Percentiles rank a stretch among this genome's conserved stretches.
Evolutionary conservation across 1,139 yeast genomes (phyloP).

Genomic region (Pichia sp.): DNA sequence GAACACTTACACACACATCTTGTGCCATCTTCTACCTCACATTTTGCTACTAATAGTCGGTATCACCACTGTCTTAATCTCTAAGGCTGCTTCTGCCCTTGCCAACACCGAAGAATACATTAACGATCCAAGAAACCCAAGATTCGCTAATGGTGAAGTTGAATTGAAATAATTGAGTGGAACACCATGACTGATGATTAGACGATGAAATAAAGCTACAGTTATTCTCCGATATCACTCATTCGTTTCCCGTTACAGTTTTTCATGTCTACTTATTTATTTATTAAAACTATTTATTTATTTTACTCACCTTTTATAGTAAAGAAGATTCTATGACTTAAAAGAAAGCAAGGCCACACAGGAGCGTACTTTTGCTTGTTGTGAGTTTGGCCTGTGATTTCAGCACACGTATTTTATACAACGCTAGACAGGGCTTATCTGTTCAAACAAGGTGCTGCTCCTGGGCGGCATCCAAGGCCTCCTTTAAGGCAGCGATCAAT

Average conservation of each 20-base stretch:
- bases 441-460: constrained; percentile 31
- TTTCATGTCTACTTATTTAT: constrained; percentile 9
- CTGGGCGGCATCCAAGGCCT: constrained; percentile 56
- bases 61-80: constrained; percentile 51
- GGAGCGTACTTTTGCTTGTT: neutral
- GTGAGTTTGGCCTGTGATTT: too few species aligned
- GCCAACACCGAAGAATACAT: constrained; percentile 57
- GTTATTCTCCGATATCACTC: neutral
- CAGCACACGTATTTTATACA: neutral
- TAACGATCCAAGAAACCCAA: constrained; percentile 78
- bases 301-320: neutral
- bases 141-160: constrained; percentile 54
- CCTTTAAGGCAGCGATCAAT: constrained; percentile 51
- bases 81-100: constrained; percentile 54
- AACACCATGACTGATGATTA: too few species aligned
- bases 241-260: neutral
- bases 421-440: neutral
- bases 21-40: neutral
- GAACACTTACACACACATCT: constrained; percentile 22
- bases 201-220: too few species aligned
- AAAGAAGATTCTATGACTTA: constrained; percentile 14
- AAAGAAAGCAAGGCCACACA: neutral
- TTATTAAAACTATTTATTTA: constrained; percentile 2
- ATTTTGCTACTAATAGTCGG: constrained; percentile 33
- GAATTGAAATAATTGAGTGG: constrained; percentile 30